Conservation (phyloP, 345 rosid species). For the Theobroma cacao region DNA sequence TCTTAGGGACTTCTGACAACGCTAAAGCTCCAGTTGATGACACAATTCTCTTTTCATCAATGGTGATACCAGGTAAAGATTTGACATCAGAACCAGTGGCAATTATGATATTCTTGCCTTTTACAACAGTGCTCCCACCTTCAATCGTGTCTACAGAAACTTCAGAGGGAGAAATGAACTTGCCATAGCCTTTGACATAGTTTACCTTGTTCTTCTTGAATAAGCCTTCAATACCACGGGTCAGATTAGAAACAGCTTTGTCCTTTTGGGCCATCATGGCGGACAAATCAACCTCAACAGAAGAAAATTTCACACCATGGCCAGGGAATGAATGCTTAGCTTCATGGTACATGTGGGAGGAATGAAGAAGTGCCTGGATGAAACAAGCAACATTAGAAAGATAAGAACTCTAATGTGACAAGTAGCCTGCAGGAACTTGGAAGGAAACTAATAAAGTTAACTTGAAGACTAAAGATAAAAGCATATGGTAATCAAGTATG, state of each 20-base stretch:
- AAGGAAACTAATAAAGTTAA: background rate
- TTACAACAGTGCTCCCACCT: conserved; percentile 72
- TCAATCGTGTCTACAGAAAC: conserved; percentile 84
- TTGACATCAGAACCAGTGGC: conserved; percentile 98
- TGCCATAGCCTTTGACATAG: conserved; percentile 96
- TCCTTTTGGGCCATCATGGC: conserved; percentile 98
- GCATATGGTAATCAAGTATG: background rate
- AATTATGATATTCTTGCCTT: conserved; percentile 86
- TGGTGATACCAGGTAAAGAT: conserved; percentile 89
- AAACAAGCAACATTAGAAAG: background rate
- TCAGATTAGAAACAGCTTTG: conserved; percentile 83
- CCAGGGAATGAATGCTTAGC: conserved; percentile 79
- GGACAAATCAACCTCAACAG: conserved; percentile 92
- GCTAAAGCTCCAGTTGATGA: conserved; percentile 96
- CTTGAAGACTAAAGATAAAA: background rate
- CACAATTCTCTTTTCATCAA: conserved; percentile 89
- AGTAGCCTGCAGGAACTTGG: background rate
- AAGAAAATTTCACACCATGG: conserved; percentile 87
- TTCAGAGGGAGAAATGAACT: conserved; percentile 81
- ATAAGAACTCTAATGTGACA: background rate
- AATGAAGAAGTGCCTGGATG: conserved; percentile 93
- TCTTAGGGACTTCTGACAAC: conserved; percentile 79
- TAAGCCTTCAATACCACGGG: conserved; percentile 89
- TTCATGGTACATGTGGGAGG: conserved; percentile 98
- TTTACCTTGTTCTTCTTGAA: conserved; percentile 97